A percentile compares a stretch with the other conserved stretches of the same genome.
Evolutionary conservation across 1,139 yeast genomes (phyloP).

Genomic region (Debaryomyces subglobosus): DNA sequence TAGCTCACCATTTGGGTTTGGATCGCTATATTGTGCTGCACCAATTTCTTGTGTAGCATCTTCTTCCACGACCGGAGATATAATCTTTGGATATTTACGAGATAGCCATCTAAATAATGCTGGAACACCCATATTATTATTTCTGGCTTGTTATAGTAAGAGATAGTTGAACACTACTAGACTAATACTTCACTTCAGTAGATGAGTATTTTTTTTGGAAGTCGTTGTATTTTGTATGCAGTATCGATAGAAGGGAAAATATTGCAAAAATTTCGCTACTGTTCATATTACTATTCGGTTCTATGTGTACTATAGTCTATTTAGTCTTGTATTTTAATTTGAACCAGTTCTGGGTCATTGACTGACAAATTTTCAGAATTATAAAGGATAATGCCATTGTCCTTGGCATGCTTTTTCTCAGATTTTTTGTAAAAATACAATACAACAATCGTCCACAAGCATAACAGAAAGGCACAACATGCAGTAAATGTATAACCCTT

Average conservation of each 20-base stretch:
- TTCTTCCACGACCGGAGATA: slow-evolving; percentile 86
- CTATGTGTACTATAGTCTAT: neutral
- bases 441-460: slow-evolving; percentile 57
- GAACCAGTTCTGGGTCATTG: neutral
- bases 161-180: neutral
- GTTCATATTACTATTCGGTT: too few relatives aligned
- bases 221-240: neutral
- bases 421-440: slow-evolving; percentile 60
- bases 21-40: slow-evolving; percentile 69
- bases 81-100: slow-evolving; percentile 88
- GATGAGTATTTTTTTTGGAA: neutral
- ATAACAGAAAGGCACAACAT: slow-evolving; percentile 51
- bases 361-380: slow-evolving; percentile 31
- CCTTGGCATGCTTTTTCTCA: slow-evolving; percentile 53
- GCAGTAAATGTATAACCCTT: slow-evolving; percentile 55
- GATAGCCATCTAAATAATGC: slow-evolving; percentile 98
- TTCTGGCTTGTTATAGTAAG: neutral
- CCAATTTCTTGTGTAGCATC: slow-evolving; percentile 51
- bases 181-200: neutral
- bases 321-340: neutral
- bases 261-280: neutral
- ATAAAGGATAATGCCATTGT: slow-evolving; percentile 54
- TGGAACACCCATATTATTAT: slow-evolving; percentile 71
- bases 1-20: slow-evolving; percentile 94
- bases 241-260: neutral